phyloP scores from a whole-genome alignment of 2,329 filamentous ascomycete genomes.

The Teratosphaeria viscida region DNA sequence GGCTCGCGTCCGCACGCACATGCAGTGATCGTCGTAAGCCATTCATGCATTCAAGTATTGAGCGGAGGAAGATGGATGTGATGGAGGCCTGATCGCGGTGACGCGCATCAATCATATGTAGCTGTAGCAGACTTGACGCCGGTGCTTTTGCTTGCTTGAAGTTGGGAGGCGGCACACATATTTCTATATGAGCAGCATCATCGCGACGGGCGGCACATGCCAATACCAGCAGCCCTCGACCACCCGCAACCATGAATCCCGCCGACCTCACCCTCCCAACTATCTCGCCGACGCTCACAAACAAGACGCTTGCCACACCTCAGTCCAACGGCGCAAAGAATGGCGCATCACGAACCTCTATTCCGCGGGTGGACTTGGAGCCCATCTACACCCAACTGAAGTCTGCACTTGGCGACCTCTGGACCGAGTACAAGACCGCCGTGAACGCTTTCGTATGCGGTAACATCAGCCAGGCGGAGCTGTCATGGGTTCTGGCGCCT shows the following conservation, averaged over 20 bases:
- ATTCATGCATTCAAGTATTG: neutral
- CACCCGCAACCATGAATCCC: conserved; percentile 22
- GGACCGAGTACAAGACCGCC: conserved; percentile 50
- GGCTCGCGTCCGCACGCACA: neutral
- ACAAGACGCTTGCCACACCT: conserved; percentile 17
- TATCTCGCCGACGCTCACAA: conserved; percentile 16
- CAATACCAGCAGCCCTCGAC: neutral
- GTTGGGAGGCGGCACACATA: neutral
- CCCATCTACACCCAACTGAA: conserved; percentile 53
- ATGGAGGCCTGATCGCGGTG: neutral
- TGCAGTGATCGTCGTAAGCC: neutral
- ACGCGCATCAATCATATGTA: neutral
- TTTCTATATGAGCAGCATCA: neutral
- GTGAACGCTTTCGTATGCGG: conserved; percentile 48
- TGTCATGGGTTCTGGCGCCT: conserved; percentile 45
- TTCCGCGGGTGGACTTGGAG: conserved; percentile 53
- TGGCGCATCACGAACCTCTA: conserved; percentile 39
- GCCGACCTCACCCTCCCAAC: conserved; percentile 20
- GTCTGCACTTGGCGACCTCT: conserved; percentile 47
- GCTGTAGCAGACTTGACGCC: neutral
- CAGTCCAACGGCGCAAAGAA: conserved; percentile 31
- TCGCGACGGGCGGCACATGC: neutral
- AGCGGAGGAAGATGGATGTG: neutral
- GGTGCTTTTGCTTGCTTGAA: neutral
- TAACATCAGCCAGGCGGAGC: conserved; percentile 51